These are phyloP conservation scores for Podospora bellae-mahoneyi DNA, from an alignment of 495 filamentous ascomycete genomes.

Conservation along the genomic window DNA sequence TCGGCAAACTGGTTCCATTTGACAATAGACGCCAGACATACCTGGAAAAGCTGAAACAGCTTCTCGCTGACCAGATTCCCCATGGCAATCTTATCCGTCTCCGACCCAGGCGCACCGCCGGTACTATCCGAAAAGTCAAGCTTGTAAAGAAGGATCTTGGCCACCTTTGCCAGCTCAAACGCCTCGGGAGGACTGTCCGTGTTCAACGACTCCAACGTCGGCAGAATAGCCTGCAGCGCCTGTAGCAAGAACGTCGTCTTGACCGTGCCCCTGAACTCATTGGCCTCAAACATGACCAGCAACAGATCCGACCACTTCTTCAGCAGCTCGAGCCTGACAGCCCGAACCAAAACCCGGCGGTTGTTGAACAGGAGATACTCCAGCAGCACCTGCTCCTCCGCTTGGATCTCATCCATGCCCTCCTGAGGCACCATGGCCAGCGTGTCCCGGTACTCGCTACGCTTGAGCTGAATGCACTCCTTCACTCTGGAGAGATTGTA, in stretches of 20 bases:
- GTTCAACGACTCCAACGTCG: constrained; percentile 73
- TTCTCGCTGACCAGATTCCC: constrained; percentile 80
- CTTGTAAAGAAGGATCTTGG: constrained; percentile 70
- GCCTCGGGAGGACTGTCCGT: constrained; percentile 61
- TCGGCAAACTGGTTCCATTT: constrained; percentile 64
- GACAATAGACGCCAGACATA: constrained; percentile 70
- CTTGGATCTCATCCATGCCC: constrained; percentile 54
- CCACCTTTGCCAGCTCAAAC: constrained; percentile 69
- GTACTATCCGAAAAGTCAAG: constrained; percentile 55
- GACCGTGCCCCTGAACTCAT: constrained; percentile 63
- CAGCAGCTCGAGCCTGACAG: constrained; percentile 61
- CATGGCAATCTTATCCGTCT: constrained; percentile 49
- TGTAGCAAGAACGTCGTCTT: constrained; percentile 76
- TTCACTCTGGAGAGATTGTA: constrained; percentile 62
- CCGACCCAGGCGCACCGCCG: constrained; percentile 40
- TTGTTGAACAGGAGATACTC: constrained; percentile 61
- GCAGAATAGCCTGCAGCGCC: constrained; percentile 76
- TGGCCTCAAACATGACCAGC: constrained; percentile 71
- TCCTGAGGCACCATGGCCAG: constrained; percentile 51
- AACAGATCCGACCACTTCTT: constrained; percentile 78
- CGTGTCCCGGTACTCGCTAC: constrained; percentile 50
- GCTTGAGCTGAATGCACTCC: constrained; percentile 58
- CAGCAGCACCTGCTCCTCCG: constrained; percentile 56
- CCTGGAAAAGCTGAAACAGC: constrained; percentile 84
- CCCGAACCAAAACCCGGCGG: constrained; percentile 55